Conservation (phyloP, 345 rosid genomes). For the Aquilaria yunnanensis region DNA sequence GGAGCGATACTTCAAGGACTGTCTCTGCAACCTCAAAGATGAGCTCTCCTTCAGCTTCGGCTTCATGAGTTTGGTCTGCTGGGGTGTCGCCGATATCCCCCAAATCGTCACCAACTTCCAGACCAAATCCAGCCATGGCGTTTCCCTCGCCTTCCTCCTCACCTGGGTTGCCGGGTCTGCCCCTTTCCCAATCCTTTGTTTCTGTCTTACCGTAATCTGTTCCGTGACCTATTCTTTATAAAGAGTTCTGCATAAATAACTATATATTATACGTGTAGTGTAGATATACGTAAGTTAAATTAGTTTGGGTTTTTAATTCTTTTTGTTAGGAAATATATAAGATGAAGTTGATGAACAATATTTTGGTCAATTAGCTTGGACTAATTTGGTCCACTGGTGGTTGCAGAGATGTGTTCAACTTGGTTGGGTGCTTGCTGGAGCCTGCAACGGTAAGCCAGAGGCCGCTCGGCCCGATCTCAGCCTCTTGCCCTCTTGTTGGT, state of each 20-base stretch:
- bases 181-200: background rate
- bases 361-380: background rate
- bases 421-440: constrained; percentile 86
- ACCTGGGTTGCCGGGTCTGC: constrained; percentile 96
- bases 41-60: constrained; percentile 75
- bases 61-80: constrained; percentile 52
- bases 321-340: too few relatives aligned
- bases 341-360: too few relatives aligned
- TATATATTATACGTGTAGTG: too few relatives aligned
- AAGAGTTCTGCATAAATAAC: too few relatives aligned
- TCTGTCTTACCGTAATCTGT: too few relatives aligned
- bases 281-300: too few relatives aligned
- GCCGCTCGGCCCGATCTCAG: background rate
- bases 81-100: constrained; percentile 95
- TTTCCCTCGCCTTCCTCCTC: constrained; percentile 81
- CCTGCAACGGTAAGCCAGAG: constrained; percentile 82
- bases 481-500: constrained; percentile 6
- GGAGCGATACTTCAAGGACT: constrained; percentile 68
- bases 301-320: too few relatives aligned
- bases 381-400: background rate
- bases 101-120: constrained; percentile 91
- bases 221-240: too few relatives aligned
- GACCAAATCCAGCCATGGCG: constrained; percentile 92
- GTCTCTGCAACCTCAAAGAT: constrained; percentile 72
- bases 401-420: constrained; percentile 86